Evolutionary conservation across 2,329 filamentous ascomycete genomes (phyloP).

Genomic region (Aspergillus fijiensis): DNA sequence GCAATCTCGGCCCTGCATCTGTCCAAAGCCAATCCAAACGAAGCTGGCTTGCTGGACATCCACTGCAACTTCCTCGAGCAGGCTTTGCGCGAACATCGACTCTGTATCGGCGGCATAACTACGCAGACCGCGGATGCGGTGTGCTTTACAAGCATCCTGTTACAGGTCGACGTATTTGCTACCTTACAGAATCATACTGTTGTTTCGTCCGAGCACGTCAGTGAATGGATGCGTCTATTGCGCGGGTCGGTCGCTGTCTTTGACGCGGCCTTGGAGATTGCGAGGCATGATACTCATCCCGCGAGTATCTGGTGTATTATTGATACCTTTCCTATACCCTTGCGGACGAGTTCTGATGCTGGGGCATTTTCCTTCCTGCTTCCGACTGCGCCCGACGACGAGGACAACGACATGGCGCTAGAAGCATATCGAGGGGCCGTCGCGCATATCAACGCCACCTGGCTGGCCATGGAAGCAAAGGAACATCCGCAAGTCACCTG

Average conservation of each 20-base stretch:
- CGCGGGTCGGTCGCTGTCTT: not conserved
- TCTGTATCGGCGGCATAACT: not conserved
- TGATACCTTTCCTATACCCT: not conserved
- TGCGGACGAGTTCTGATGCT: not conserved
- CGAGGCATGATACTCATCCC: not conserved
- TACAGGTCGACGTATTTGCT: not conserved
- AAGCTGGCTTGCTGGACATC: not conserved
- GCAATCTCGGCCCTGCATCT: not conserved
- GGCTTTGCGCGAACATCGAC: not conserved
- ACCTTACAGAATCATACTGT: not conserved
- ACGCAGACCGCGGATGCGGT: not conserved
- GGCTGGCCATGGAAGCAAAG: slow-evolving; percentile 9
- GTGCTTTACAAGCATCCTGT: not conserved
- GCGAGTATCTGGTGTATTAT: not conserved
- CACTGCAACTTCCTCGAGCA: not conserved
- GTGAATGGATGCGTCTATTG: not conserved
- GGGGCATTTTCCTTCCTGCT: not conserved
- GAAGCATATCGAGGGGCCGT: not conserved
- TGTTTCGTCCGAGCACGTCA: not conserved
- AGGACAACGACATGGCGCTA: not conserved
- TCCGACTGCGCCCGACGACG: not conserved
- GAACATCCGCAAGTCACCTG: slow-evolving; percentile 7
- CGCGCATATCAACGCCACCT: slow-evolving; percentile 5
- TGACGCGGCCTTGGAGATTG: not conserved
- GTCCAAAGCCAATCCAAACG: not conserved